These are phyloP conservation scores for Collybiopsis luxurians DNA, from an alignment of 768 basidiomycete species.

Conservation along the genomic window DNA sequence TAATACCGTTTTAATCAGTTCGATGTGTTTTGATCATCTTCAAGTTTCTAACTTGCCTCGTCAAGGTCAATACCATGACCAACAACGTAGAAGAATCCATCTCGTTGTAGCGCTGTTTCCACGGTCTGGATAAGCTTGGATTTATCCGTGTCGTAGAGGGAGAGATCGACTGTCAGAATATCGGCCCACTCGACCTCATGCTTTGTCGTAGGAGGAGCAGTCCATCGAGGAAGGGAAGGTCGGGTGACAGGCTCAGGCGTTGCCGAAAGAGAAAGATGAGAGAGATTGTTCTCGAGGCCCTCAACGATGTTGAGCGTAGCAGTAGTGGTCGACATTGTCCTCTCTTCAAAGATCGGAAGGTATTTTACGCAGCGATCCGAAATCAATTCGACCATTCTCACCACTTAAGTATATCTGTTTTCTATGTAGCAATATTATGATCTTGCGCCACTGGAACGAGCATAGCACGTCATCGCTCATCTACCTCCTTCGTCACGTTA, in stretches of 20 bases:
- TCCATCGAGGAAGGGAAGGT: slow-evolving; percentile 14
- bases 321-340: not conserved
- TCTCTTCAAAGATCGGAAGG: too few species aligned
- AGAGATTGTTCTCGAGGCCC: not conserved
- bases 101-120: slow-evolving; percentile 26
- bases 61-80: slow-evolving; percentile 27
- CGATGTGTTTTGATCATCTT: not conserved
- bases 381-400: too few species aligned
- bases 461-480: too few species aligned
- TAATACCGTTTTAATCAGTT: not conserved
- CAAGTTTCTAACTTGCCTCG: slow-evolving; percentile 13
- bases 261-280: not conserved
- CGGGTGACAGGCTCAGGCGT: not conserved
- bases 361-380: too few species aligned
- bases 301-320: not conserved
- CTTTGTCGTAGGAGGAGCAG: slow-evolving; percentile 18
- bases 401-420: too few species aligned
- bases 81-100: slow-evolving; percentile 35
- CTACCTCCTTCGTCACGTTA: too few species aligned
- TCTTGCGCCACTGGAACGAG: too few species aligned
- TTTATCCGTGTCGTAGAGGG: slow-evolving; percentile 25
- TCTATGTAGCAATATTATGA: too few species aligned
- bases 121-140: slow-evolving; percentile 25
- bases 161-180: slow-evolving; percentile 34
- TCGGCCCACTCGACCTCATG: slow-evolving; percentile 30